Percentiles rank a stretch among this genome's conserved stretches.
Evolutionary conservation across 148 eudicot species (phyloP).

Genomic region (Chenopodium album): DNA sequence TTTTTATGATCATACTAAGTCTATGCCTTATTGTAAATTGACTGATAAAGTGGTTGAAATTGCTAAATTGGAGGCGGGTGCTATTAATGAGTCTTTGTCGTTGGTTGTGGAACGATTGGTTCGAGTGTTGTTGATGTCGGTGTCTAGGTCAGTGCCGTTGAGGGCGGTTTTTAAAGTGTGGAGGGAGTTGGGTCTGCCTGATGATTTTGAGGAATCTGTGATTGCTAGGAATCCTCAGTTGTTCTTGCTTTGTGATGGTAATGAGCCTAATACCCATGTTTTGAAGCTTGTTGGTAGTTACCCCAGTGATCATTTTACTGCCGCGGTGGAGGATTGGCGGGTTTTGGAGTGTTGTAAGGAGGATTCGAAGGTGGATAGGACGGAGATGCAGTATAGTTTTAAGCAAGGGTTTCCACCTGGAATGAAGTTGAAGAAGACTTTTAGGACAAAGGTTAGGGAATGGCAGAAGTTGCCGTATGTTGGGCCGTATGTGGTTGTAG

Average conservation of each 20-base stretch:
- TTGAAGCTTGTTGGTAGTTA: constrained; percentile 48
- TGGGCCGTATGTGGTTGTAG: constrained; percentile 72
- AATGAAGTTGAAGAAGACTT: constrained; percentile 72
- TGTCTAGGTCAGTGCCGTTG: constrained; percentile 56
- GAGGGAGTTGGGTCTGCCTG: constrained; percentile 88
- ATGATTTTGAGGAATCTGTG: constrained; percentile 85
- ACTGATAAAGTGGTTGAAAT: constrained; percentile 45
- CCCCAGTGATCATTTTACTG: constrained; percentile 42
- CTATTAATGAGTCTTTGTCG: constrained; percentile 37
- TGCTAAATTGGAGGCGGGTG: constrained; percentile 42
- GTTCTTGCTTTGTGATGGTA: constrained; percentile 56
- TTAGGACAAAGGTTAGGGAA: constrained; percentile 68
- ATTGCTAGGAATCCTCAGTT: constrained; percentile 49
- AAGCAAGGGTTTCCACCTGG: constrained; percentile 85
- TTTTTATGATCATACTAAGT: constrained; percentile 43
- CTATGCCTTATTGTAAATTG: constrained; percentile 51
- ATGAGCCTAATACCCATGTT: constrained; percentile 72
- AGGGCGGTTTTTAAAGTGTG: constrained; percentile 83
- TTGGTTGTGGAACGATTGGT: constrained; percentile 54
- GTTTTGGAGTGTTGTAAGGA: constrained; percentile 73
- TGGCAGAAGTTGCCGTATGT: constrained; percentile 73
- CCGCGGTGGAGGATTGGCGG: constrained; percentile 79
- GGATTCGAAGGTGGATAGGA: constrained; percentile 54
- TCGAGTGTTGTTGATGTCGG: constrained; percentile 66
- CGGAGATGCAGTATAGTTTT: constrained; percentile 63